Evolutionary conservation across 106 monocot genomes (phyloP).

Genomic region (Alisma plantagoaquatica): DNA sequence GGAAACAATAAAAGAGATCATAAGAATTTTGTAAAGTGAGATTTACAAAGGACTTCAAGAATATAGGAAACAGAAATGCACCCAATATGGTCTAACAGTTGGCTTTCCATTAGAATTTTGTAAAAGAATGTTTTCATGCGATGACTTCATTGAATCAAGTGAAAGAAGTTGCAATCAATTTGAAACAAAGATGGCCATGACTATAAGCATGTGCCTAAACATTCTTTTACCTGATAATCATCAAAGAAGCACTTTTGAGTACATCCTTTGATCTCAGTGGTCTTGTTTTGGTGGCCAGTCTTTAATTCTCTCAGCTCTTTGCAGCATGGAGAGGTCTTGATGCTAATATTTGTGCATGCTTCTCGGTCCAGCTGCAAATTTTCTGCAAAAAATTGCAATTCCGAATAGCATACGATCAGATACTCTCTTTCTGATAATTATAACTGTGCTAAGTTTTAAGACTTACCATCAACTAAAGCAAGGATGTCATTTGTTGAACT

Average conservation of each 20-base stretch:
- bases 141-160: too few species aligned
- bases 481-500: slow-evolving; percentile 44
- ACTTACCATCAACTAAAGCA: slow-evolving; percentile 70
- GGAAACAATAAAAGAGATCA: background rate
- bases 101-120: background rate
- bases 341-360: slow-evolving; percentile 46
- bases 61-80: background rate
- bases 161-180: background rate
- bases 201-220: background rate
- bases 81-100: too few species aligned
- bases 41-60: background rate
- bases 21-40: background rate
- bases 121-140: background rate
- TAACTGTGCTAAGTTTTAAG: background rate
- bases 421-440: background rate
- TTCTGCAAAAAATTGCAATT: slow-evolving; percentile 26
- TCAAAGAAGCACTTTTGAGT: slow-evolving; percentile 69
- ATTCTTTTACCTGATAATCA: slow-evolving; percentile 65
- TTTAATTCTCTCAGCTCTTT: slow-evolving; percentile 44
- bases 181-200: background rate
- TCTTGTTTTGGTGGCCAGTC: slow-evolving; percentile 58
- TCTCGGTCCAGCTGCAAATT: slow-evolving; percentile 82
- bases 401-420: background rate
- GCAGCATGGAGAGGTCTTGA: slow-evolving; percentile 36
- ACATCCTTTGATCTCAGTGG: slow-evolving; percentile 59